Evolutionary conservation across 768 basidiomycete genomes (phyloP), one percentile per base, ranked within the genome.

Genomic region (Pleurotus eryngii): DNA sequence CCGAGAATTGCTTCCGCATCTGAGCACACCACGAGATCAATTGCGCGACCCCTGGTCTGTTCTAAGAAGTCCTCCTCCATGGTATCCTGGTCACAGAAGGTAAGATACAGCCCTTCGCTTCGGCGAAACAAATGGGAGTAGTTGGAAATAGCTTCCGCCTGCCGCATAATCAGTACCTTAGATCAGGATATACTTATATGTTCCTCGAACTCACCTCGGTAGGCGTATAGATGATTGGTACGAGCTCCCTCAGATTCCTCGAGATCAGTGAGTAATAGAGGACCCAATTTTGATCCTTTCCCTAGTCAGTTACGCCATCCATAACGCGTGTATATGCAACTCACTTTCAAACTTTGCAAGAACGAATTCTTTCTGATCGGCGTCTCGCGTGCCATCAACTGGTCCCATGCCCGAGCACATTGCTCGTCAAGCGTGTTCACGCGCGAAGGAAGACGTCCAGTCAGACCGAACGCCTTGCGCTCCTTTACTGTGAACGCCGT

Each of bases 1-100:
- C 93, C 93, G 7, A 95, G 74, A 57, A 95, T 94, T 0, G 90
- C 89, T 63, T 93, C 92, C 3, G 87, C 83, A 67, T 95, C 93
- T 0, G 90, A 89, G 55, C 87, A 87, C 22, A 95, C 90, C 49
- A 95, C 78, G 20, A 95, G 75, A 59, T 94, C 87, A 55, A 95
- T 83, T 22, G 85, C 73, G 18, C 77, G 74, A 6, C 81, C 83
- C 35, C 72, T 74, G 1, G 81, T 86, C 63, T 84, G 81, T 63
- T 87, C 86, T 20, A 92, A 69, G 64, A 90, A 90, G 60, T 86
- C 85, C 59, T 85, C 78, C 63, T 92, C 89, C 87, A 93, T 92
- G 5, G 75, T 69, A 43, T 90, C 82, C 59, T 76, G 72, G 59
- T 86, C 69, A 0, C 81, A 71, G 59, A 84, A 85, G 1, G 84